Conservation (phyloP, 2,329 filamentous ascomycete species). For the Colletotrichum sp. region DNA sequence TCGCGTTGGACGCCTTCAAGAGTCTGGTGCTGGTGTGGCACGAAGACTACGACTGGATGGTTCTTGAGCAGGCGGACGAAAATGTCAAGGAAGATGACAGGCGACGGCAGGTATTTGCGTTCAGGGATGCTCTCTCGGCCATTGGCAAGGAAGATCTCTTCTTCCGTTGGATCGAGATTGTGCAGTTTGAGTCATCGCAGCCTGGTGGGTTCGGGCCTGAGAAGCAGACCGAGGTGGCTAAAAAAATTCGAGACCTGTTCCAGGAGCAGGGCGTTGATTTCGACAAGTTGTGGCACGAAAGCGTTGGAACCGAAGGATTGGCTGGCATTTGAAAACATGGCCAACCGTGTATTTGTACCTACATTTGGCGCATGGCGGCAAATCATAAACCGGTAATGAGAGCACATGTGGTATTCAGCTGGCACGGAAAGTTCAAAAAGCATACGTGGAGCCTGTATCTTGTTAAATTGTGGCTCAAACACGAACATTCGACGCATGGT, state of each 20-base stretch:
- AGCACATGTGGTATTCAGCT: neutral
- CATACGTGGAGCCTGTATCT: slow-evolving; percentile 2
- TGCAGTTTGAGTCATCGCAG: slow-evolving; percentile 83
- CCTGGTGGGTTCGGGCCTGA: slow-evolving; percentile 81
- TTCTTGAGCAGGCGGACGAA: slow-evolving; percentile 61
- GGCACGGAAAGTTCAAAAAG: neutral
- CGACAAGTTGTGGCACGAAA: slow-evolving; percentile 77
- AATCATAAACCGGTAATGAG: neutral
- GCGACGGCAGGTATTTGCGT: slow-evolving; percentile 77
- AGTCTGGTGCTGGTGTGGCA: slow-evolving; percentile 73
- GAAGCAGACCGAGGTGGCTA: slow-evolving; percentile 73
- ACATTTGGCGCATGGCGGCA: neutral
- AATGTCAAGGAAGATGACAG: slow-evolving; percentile 64
- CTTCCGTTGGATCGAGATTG: slow-evolving; percentile 90
- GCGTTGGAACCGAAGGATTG: slow-evolving; percentile 45
- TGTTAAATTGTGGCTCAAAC: neutral
- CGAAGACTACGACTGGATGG: slow-evolving; percentile 73
- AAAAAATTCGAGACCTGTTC: slow-evolving; percentile 79
- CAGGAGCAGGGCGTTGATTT: slow-evolving; percentile 79
- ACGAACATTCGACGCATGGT: neutral
- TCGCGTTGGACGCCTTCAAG: slow-evolving; percentile 70
- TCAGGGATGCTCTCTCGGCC: slow-evolving; percentile 75
- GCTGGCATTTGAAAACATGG: slow-evolving; percentile 22
- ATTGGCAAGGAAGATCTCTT: slow-evolving; percentile 89
- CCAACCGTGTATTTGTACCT: neutral